A percentile compares a stretch with the other conserved stretches of the same genome.
phyloP scores from a whole-genome alignment of 2,329 filamentous ascomycete genomes.

The Albifimbria verrucaria region DNA sequence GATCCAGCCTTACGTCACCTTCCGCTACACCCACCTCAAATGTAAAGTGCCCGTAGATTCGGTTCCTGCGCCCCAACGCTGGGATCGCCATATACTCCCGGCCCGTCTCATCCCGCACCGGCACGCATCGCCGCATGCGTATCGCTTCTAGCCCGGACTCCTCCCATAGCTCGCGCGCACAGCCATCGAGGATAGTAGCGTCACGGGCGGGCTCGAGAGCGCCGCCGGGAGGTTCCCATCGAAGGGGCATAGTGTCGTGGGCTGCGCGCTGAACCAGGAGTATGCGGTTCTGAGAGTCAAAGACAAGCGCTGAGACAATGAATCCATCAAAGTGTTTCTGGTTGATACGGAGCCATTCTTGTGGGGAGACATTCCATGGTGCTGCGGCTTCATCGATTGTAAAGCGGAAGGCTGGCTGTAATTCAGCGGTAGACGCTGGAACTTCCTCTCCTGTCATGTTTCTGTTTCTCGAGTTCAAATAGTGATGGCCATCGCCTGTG shows the following conservation, averaged over 20 bases:
- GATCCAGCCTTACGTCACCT: slow-evolving; percentile 29
- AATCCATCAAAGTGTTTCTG: slow-evolving; percentile 26
- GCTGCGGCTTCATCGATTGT: slow-evolving; percentile 19
- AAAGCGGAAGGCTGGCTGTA: slow-evolving; percentile 10
- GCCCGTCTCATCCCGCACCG: slow-evolving; percentile 15
- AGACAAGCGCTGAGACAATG: slow-evolving; percentile 31
- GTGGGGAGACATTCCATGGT: slow-evolving; percentile 18
- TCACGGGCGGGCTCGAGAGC: slow-evolving; percentile 38
- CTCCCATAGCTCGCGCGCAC: slow-evolving; percentile 46
- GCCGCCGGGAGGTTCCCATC: slow-evolving; percentile 50
- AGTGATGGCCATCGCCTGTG: too few relatives aligned
- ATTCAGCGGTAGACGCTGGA: neutral
- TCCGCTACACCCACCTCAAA: slow-evolving; percentile 19
- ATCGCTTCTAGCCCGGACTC: slow-evolving; percentile 37
- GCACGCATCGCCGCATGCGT: slow-evolving; percentile 24
- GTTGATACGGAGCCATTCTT: slow-evolving; percentile 20
- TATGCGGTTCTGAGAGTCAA: slow-evolving; percentile 28
- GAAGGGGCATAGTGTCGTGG: slow-evolving; percentile 40
- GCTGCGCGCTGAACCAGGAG: slow-evolving; percentile 45
- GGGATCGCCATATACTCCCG: slow-evolving; percentile 24
- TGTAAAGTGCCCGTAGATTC: slow-evolving; percentile 32
- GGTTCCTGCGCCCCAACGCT: slow-evolving; percentile 28
- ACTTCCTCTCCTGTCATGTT: too few relatives aligned
- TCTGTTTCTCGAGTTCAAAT: too few relatives aligned
- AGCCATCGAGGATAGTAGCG: slow-evolving; percentile 36